Percentiles rank a stretch among this genome's conserved stretches.
These are phyloP conservation scores for Pseudonitzschia multiseries DNA, from an alignment of 108 stramenopile species.

Conservation along the genomic window DNA sequence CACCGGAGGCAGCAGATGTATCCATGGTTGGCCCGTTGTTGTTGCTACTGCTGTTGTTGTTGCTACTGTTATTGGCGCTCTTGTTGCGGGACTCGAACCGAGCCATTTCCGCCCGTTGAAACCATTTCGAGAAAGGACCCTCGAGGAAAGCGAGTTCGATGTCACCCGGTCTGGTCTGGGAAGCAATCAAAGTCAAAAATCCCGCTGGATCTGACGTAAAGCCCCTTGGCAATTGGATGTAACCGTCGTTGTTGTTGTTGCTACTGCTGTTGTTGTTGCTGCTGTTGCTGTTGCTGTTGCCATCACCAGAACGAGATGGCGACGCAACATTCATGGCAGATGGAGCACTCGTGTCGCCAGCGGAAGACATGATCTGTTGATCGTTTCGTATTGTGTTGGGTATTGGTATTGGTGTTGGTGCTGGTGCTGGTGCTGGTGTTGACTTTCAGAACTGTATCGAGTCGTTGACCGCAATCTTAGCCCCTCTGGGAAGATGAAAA, in stretches of 20 bases:
- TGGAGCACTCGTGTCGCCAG: background rate
- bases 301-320: background rate
- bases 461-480: too few relatives aligned
- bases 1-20: background rate
- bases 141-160: conserved; percentile 10
- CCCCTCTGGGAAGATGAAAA: too few relatives aligned
- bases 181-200: conserved; percentile 29
- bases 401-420: too few relatives aligned
- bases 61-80: background rate
- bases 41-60: background rate
- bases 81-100: background rate
- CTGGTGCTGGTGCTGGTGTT: conserved; percentile 5
- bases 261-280: background rate
- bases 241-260: background rate
- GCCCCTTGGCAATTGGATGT: conserved; percentile 4
- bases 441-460: too few relatives aligned
- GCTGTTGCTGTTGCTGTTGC: conserved; percentile 3
- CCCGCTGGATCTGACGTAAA: conserved; percentile 21
- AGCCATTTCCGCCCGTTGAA: background rate
- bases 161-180: conserved; percentile 11
- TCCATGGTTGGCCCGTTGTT: background rate
- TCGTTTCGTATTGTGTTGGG: too few relatives aligned
- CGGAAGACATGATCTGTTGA: background rate
- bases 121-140: conserved; percentile 25
- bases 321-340: background rate